These are phyloP conservation scores for Xerophyta viscosa DNA, from an alignment of 106 monocot species.

Conservation along the genomic window DNA sequence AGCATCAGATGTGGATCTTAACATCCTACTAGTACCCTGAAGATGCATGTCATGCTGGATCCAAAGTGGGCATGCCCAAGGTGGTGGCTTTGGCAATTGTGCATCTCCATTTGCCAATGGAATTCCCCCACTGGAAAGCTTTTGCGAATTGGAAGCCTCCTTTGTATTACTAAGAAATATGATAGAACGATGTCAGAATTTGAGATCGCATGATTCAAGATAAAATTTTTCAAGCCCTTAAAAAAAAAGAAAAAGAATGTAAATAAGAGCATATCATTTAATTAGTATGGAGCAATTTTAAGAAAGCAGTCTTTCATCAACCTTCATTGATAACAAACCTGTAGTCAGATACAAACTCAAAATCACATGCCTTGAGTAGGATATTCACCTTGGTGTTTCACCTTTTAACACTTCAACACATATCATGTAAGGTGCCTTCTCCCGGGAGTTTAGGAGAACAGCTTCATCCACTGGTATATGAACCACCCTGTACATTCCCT, in stretches of 20 bases:
- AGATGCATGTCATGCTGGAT: slow-evolving; percentile 42
- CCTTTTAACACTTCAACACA: slow-evolving; percentile 96
- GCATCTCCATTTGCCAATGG: slow-evolving; percentile 95
- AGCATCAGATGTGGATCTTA: slow-evolving; percentile 85
- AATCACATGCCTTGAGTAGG: too few relatives aligned
- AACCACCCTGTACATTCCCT: slow-evolving; percentile 89
- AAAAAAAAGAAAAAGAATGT: too few relatives aligned
- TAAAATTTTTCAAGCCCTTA: too few relatives aligned
- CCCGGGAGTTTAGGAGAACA: slow-evolving; percentile 92
- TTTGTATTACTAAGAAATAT: slow-evolving; percentile 46
- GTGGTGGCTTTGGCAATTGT: slow-evolving; percentile 93
- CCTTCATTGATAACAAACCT: too few relatives aligned
- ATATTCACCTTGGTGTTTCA: slow-evolving; percentile 70
- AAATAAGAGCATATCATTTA: too few relatives aligned
- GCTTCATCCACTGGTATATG: slow-evolving; percentile 96
- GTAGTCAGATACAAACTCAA: neutral
- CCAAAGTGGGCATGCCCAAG: slow-evolving; percentile 98
- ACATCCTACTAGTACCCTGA: slow-evolving; percentile 62
- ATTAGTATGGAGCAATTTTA: too few relatives aligned
- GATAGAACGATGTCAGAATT: neutral
- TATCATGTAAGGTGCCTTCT: slow-evolving; percentile 96
- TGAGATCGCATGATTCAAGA: too few relatives aligned
- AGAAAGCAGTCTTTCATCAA: too few relatives aligned
- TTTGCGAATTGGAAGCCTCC: slow-evolving; percentile 54
- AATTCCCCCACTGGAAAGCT: slow-evolving; percentile 80